Percentiles rank a stretch among this genome's conserved stretches.
Evolutionary conservation across 1,284 basidiomycete genomes (phyloP).

Genomic region (Cutaneotrichosporon cavernicola): DNA sequence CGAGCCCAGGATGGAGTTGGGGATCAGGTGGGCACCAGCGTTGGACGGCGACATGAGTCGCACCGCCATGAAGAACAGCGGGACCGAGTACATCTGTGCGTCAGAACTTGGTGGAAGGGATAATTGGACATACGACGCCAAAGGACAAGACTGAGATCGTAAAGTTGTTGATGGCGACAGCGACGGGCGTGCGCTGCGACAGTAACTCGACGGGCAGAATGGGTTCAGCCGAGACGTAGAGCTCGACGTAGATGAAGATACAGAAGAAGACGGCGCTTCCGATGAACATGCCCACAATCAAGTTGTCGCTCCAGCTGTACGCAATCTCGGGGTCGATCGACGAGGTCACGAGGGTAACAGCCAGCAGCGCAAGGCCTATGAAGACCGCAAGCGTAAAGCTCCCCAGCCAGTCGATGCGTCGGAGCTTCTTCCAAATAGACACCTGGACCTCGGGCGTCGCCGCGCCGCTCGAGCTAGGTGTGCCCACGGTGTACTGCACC

Average conservation of each 20-base stretch:
- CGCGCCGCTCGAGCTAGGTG: neutral
- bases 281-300: slow-evolving; percentile 65
- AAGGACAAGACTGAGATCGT: slow-evolving; percentile 64
- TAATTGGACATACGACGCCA: slow-evolving; percentile 64
- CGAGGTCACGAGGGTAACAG: slow-evolving; percentile 69
- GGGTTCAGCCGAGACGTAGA: slow-evolving; percentile 69
- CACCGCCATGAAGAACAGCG: slow-evolving; percentile 85
- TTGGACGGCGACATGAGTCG: slow-evolving; percentile 67
- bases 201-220: slow-evolving; percentile 80
- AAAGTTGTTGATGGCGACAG: slow-evolving; percentile 77
- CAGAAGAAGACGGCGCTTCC: slow-evolving; percentile 60
- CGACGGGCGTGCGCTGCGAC: slow-evolving; percentile 64
- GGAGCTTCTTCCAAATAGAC: slow-evolving; percentile 64
- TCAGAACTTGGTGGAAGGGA: slow-evolving; percentile 17
- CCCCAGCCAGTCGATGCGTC: slow-evolving; percentile 77
- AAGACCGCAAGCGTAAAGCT: slow-evolving; percentile 71
- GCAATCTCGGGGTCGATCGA: slow-evolving; percentile 28
- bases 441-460: slow-evolving; percentile 61
- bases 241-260: slow-evolving; percentile 71
- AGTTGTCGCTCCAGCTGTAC: slow-evolving; percentile 63
- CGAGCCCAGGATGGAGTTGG: slow-evolving; percentile 79
- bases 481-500: neutral
- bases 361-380: slow-evolving; percentile 72
- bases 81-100: slow-evolving; percentile 75
- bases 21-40: slow-evolving; percentile 79